Percentiles rank a stretch among this genome's conserved stretches.
Evolutionary conservation across 441 rosid genomes (phyloP).

Genomic region (Syzygium malaccense): DNA sequence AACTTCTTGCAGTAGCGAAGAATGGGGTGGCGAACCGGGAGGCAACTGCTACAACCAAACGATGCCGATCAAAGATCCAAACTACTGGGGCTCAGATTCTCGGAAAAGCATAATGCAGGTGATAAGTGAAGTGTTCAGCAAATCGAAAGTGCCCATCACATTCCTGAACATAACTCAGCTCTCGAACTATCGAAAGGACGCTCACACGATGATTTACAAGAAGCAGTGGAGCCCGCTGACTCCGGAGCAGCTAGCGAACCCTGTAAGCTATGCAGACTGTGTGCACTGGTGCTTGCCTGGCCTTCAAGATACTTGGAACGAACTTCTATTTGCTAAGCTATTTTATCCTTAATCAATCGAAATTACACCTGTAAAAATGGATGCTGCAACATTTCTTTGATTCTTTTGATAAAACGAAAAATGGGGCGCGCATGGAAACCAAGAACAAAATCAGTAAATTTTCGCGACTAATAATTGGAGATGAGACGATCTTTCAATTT

Average conservation of each 20-base stretch:
- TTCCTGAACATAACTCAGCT: constrained; percentile 79
- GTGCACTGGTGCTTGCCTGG: constrained; percentile 96
- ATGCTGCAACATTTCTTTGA: neutral
- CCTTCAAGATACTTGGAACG: constrained; percentile 93
- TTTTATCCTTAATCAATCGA: constrained; percentile 43
- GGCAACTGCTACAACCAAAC: constrained; percentile 75
- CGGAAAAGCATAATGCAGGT: constrained; percentile 65
- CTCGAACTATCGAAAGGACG: constrained; percentile 73
- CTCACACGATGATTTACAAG: constrained; percentile 86
- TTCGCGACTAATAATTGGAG: neutral
- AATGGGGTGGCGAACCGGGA: constrained; percentile 69
- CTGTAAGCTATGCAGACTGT: constrained; percentile 83
- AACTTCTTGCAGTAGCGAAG: constrained; percentile 43
- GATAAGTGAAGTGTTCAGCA: constrained; percentile 53
- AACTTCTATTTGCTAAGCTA: constrained; percentile 65
- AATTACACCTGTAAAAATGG: neutral
- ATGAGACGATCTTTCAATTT: neutral
- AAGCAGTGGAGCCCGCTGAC: constrained; percentile 82
- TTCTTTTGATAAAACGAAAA: neutral
- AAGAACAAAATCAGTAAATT: neutral
- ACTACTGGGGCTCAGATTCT: constrained; percentile 68
- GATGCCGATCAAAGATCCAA: constrained; percentile 35
- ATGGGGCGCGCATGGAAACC: neutral
- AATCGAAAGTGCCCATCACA: constrained; percentile 45
- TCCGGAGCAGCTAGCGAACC: constrained; percentile 69